A percentile compares a stretch with the other conserved stretches of the same genome.
Evolutionary conservation across 2,329 filamentous ascomycete genomes (phyloP).

Genomic region (Cryphonectria radicalis): DNA sequence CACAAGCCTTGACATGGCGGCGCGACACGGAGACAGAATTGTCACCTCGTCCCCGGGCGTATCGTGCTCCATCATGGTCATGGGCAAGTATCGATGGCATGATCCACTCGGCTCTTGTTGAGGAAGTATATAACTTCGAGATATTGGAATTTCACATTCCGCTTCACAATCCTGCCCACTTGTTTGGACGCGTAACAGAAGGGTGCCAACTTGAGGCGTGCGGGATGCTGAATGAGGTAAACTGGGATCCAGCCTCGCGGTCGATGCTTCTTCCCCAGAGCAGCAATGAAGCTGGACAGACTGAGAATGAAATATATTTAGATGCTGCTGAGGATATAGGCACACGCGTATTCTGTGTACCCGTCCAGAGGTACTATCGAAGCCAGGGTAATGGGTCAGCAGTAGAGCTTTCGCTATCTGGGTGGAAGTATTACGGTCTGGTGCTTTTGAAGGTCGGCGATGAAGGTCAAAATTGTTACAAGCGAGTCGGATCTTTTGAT

Average conservation of each 20-base stretch:
- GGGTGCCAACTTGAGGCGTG: not conserved
- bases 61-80: not conserved
- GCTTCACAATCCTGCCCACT: not conserved
- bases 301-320: not conserved
- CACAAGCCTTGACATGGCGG: not conserved
- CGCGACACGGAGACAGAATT: not conserved
- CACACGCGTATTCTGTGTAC: not conserved
- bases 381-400: not conserved
- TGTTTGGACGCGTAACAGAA: not conserved
- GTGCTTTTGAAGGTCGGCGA: not conserved
- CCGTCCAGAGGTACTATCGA: not conserved
- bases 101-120: not conserved
- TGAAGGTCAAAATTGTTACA: not conserved
- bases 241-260: not conserved
- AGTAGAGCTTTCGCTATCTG: not conserved
- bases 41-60: not conserved
- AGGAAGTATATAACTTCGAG: not conserved
- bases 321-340: not conserved
- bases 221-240: not conserved
- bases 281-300: not conserved
- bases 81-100: not conserved
- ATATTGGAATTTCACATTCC: not conserved
- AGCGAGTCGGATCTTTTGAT: not conserved
- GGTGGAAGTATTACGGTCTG: not conserved
- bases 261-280: not conserved